Base-by-base conservation (phyloP, 192 early-diverging fungal species). In the Mortierella hygrophila region DNA sequence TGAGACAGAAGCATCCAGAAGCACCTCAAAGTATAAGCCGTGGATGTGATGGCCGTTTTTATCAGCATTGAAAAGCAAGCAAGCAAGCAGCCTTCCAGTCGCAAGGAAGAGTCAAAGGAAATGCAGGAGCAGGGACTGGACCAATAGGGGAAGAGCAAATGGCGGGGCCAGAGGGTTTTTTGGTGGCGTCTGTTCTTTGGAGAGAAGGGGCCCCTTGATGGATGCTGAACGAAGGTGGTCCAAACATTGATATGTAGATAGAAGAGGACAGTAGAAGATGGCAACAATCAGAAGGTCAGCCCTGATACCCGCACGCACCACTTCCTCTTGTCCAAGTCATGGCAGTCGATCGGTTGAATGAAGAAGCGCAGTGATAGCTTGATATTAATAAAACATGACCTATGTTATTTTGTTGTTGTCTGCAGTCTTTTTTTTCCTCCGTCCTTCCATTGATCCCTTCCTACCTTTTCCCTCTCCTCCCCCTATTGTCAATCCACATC, bases 401-500 rank as follows among this genome's bases (percentile, higher is more conserved):
- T 47, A 15, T 49, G 15, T 49, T 18, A 52, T 52, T 18, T 52
- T 60, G 55, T 60, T 60, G 55, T 60, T 26, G 7, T 23, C 23
- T 15, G 44, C 41, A 26, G 23, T 52, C 35, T 6, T 29, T 49
- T 18, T 44, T 73, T 47, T 42, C 26, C 40, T 73, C 72, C 37
- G 35, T 40, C 40, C 74, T 20, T 29, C 18, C 29, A 8, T 75
- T 20, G 26, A 35, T 75, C 47, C 49, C 15, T 47, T 52, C 42
- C 42, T 73, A 18, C 54, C 29, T 6, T 40, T 40, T 21, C 29
- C 54, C 55, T 55, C 7, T 20, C 35, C 35, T 35, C 35, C 35
- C 35, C 32, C 37, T 75, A 16, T 75, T 20, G 20, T 63, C 74
- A 23, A 76, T 76, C 74, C 52, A 55, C 52, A 55, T 55, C 52